Evolutionary conservation across 164 flowering plant genomes (phyloP).

Genomic region (Echeveria elegans): DNA sequence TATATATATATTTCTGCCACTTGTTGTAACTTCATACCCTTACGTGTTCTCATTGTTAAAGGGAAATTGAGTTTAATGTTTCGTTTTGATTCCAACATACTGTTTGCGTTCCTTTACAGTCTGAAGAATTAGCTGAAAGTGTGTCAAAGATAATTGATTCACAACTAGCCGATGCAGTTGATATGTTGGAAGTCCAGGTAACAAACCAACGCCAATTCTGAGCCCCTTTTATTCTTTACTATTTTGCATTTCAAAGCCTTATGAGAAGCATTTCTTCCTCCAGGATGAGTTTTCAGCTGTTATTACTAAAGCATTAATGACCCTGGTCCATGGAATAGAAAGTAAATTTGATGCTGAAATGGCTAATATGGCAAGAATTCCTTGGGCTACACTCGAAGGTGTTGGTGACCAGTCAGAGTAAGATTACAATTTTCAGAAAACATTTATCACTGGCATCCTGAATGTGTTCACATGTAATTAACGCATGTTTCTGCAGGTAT

Average conservation of each 20-base stretch:
- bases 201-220: background rate
- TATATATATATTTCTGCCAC: background rate
- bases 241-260: background rate
- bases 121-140: conserved; percentile 92
- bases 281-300: conserved; percentile 96
- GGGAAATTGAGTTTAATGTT: background rate
- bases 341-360: conserved; percentile 94
- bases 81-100: background rate
- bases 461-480: background rate
- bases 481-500: conserved; percentile 51
- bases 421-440: conserved; percentile 11
- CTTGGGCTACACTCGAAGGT: conserved; percentile 96
- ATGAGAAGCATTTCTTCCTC: background rate
- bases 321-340: conserved; percentile 88
- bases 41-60: background rate
- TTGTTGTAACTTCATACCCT: background rate
- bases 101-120: conserved; percentile 24
- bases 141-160: conserved; percentile 80
- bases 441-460: background rate
- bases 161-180: conserved; percentile 58
- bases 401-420: conserved; percentile 99
- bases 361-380: conserved; percentile 97
- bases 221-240: background rate
- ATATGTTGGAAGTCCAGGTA: conserved; percentile 98
- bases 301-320: conserved; percentile 76